Conservation (phyloP, 2,329 filamentous ascomycete genomes). For the Fusarium sp. region DNA sequence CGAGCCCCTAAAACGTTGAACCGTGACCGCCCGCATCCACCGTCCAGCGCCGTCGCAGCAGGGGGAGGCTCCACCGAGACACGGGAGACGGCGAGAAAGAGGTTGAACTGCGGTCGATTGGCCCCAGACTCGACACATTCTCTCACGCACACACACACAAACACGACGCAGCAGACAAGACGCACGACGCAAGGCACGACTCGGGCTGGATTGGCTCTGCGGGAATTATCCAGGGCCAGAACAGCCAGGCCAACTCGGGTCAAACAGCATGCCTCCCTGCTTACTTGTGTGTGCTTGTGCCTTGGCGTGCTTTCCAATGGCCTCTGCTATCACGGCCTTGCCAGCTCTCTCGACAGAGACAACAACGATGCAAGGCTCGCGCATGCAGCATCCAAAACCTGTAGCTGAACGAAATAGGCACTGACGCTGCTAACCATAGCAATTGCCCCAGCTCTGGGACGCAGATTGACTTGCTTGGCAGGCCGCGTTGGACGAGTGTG, state of each 20-base stretch:
- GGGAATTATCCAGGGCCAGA: slow-evolving; percentile 28
- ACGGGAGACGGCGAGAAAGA: too few species aligned
- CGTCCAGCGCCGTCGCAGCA: slow-evolving; percentile 21
- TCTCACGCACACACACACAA: too few species aligned
- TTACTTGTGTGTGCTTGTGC: too few species aligned
- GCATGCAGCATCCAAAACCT: slow-evolving; percentile 26
- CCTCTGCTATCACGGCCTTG: neutral
- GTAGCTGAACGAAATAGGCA: slow-evolving; percentile 25
- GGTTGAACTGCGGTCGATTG: too few species aligned
- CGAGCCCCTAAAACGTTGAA: slow-evolving; percentile 36
- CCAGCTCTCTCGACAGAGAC: slow-evolving; percentile 1
- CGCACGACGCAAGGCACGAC: slow-evolving; percentile 37
- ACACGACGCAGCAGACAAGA: slow-evolving; percentile 13
- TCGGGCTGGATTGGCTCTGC: slow-evolving; percentile 40
- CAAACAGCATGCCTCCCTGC: slow-evolving; percentile 26
- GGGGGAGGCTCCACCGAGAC: too few species aligned
- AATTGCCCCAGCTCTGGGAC: too few species aligned
- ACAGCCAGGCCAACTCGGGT: slow-evolving; percentile 18
- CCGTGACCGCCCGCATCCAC: slow-evolving; percentile 14
- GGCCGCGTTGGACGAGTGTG: slow-evolving; percentile 4
- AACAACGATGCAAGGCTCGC: slow-evolving; percentile 25
- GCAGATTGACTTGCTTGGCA: too few species aligned
- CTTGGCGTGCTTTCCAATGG: neutral
- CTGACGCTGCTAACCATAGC: slow-evolving; percentile 1
- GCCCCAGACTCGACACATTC: slow-evolving; percentile 6